Percentiles rank a stretch among this genome's conserved stretches.
Conservation (phyloP, 371 early-diverging fungal species). For the Rhizopus microsporus region DNA sequence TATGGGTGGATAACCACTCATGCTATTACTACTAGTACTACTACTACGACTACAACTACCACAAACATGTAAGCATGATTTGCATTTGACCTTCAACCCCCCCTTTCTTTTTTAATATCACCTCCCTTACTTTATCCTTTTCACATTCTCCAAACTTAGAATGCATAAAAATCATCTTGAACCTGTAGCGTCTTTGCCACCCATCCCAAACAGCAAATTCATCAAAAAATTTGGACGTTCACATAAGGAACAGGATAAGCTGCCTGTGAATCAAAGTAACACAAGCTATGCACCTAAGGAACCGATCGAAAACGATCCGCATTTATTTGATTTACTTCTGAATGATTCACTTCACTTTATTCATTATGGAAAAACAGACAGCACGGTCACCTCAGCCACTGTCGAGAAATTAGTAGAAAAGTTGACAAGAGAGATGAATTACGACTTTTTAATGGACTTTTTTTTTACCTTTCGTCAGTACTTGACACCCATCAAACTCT, state of each 20-base stretch:
- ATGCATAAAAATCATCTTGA: not conserved
- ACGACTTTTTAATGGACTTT: conserved; percentile 49
- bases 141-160: not conserved
- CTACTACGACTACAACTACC: no score
- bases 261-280: not conserved
- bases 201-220: no score
- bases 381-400: conserved; percentile 50
- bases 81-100: not conserved
- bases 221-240: no score
- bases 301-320: conserved; percentile 50
- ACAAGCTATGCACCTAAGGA: conserved; percentile 2
- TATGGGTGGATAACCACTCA: conserved; percentile 56
- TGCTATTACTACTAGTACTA: not conserved
- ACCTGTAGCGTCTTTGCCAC: not conserved
- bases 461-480: conserved; percentile 54
- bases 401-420: conserved; percentile 64
- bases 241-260: conserved; percentile 1
- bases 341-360: conserved; percentile 30
- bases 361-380: conserved; percentile 42
- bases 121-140: not conserved
- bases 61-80: not conserved
- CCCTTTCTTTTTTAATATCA: not conserved
- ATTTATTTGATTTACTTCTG: conserved; percentile 42
- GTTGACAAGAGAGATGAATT: conserved; percentile 57
- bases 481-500: conserved; percentile 45